Evolutionary conservation across 441 rosid species (phyloP), one percentile per base, ranked within the genome.

Genomic region (Dalechampia spathulata): DNA sequence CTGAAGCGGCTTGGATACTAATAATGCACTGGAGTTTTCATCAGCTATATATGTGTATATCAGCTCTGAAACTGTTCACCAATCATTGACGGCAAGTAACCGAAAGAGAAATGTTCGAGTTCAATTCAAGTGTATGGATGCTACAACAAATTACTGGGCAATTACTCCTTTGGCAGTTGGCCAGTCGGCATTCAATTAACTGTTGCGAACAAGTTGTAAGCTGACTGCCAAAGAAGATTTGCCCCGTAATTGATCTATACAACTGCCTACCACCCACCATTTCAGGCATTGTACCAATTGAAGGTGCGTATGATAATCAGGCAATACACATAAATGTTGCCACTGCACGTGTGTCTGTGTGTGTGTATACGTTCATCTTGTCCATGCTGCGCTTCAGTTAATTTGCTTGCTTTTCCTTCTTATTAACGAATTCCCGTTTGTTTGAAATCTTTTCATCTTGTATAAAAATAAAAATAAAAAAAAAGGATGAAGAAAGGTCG

Each of bases 151-250:
- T 56, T 56, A 47, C 67, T 17, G 68, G 62, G 62, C 52, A 64
- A 57, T 57, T 34, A 57, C 68, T 75, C 74, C 61, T 65, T 71
- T 77, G 88, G 74, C 73, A 83, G 82, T 60, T 60, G 65, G 64
- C 73, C 44, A 40, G 23, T 55, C 21, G 6, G 27, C 52, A 6
- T 28, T 2, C 9, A 17, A 22, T 22, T 17, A 17, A 28, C 39
- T 5, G 25, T 5, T 43, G 14, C 20, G 12, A 7, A 17, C 19
- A 30, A 12, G 25, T 8, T 21, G 34, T 28, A 22, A 32, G 63
- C 58, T 64, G 52, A 37, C 63, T 64, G 68, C 68, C 68, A 64
- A 57, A 64, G 57, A 62, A 64, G 62, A 57, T 64, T 64, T 64
- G 68, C 54, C 63, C 54, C 40, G 75, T 72, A 67, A 80, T 76